These are phyloP conservation scores for Ceratocystis ficicola DNA, from an alignment of 2,329 filamentous ascomycete genomes.

Conservation along the genomic window DNA sequence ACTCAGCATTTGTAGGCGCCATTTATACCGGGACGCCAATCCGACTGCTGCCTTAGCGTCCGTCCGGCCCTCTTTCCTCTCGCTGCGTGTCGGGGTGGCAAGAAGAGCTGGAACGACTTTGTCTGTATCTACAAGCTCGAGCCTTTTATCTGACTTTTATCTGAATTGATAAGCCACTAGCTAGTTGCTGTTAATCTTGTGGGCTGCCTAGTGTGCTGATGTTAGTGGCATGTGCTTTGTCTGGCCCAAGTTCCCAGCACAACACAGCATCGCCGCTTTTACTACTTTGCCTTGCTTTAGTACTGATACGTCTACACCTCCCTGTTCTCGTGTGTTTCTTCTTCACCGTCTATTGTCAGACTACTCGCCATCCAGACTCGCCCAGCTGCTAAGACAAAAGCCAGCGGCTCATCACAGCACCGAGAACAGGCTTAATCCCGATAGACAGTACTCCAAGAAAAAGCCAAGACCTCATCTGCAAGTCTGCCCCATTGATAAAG, in stretches of 20 bases:
- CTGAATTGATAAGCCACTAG: too few relatives aligned
- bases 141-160: too few relatives aligned
- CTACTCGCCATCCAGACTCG: background rate
- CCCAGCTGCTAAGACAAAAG: background rate
- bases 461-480: constrained; percentile 20
- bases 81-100: background rate
- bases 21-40: background rate
- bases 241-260: constrained; percentile 2
- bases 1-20: background rate
- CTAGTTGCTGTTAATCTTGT: too few relatives aligned
- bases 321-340: background rate
- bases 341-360: constrained; percentile 5
- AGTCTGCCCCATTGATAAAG: background rate
- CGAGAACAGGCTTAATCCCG: background rate
- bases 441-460: constrained; percentile 12
- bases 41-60: constrained; percentile 1
- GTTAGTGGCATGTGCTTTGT: constrained; percentile 2
- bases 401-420: background rate
- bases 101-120: background rate
- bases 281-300: background rate
- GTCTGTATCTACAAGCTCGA: background rate
- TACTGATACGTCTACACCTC: background rate
- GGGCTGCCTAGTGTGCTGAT: constrained; percentile 2
- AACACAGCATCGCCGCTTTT: background rate
- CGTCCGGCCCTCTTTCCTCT: background rate